Evolutionary conservation across 345 rosid genomes (phyloP), one percentile per base, ranked within the genome.

Genomic region (Mercurialis annua): DNA sequence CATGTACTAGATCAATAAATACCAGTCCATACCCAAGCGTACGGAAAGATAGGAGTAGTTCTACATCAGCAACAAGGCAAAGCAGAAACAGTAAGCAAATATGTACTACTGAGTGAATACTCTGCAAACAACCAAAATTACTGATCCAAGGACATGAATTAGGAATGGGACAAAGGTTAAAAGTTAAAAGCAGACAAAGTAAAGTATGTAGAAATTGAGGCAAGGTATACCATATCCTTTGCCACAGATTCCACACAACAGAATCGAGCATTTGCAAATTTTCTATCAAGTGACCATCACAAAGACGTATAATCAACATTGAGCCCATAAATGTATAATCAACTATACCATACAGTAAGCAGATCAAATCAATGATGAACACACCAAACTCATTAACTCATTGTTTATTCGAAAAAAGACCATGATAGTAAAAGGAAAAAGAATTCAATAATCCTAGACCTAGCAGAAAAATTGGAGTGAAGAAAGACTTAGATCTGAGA

Each of bases 401-500:
- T 14, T 10, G 5, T 30, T 30, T 15, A 24, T 38, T 2, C 27
- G 23, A 20, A 14, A 12, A 42, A 17, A 36, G 36, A 44, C 31
- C 60, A 50, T 71, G 56, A 49, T 55, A n/a, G n/a, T 59, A 20
- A 34, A 62, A 42, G 18, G 33, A 38, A 46, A 56, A 29, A 60
- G 59, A 44, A 55, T 2, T 21, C 5, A 15, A 26, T 31, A 49
- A 31, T 49, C 20, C 16, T 5, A n/a, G n/a, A 31, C 62, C 64
- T 27, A 38, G 47, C 36, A 73, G 44, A 47, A 50, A 48, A 59
- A 68, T 44, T 38, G 48, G 38, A 62, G 30, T 40, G 2, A 36
- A n/a, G 26, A 7, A 63, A 61, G 57, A 56, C 75, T 30, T 71
- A 80, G 85, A 86, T 86, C 85, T 73, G 79, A 49, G 55, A 36